Evolutionary conservation across 2,329 filamentous ascomycete genomes (phyloP), one percentile per base, ranked within the genome.

Genomic region (Chalaropsis thielavioides): DNA sequence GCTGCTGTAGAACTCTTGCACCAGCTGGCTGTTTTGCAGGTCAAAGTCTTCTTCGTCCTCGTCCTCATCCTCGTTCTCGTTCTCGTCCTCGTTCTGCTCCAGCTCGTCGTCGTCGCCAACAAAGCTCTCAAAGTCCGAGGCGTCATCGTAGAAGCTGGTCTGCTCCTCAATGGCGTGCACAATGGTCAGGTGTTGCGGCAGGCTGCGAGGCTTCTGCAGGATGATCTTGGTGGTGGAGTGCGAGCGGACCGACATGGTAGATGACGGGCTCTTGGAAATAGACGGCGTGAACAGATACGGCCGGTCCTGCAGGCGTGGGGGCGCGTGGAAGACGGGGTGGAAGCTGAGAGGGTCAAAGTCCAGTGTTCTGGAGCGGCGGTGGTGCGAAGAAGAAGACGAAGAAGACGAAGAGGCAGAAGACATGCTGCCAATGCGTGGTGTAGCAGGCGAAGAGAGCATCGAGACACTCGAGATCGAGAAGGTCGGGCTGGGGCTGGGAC

Each of bases 241-340:
- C 13, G 66, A 67, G 49, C 66, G 63, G 22, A 67, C 41, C n/a
- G 66, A 67, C 10, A 67, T 24, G 31, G 63, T 67, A 13, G 66
- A 67, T 11, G 66, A 64, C 8, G 62, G 62, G 46, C 49, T 64
- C 41, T 61, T 51, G 59, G 63, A 49, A 1, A 56, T 31, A 2
- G 51, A 60, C 40, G 66, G 66, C 13, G 66, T 67, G 27, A 67
- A 62, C 24, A 67, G 49, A 38, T 59, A 67, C 13, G 66, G 66
- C n/a, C 66, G 66, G 46, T 67, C 66, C n/a, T 67, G 66, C 7
- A 67, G 63, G 19, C 66, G 62, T 17, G 66, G 66, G n/a, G 66
- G 66, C 1, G 66, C 63, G 22, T 61, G 63, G 63, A 59, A 62
- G 19, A 65, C 63, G 2, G 64, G 64, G 59, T 67, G 62, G 27